Evolutionary conservation across 768 basidiomycete genomes (phyloP), one percentile per base, ranked within the genome.

Genomic region (Imleria badia): DNA sequence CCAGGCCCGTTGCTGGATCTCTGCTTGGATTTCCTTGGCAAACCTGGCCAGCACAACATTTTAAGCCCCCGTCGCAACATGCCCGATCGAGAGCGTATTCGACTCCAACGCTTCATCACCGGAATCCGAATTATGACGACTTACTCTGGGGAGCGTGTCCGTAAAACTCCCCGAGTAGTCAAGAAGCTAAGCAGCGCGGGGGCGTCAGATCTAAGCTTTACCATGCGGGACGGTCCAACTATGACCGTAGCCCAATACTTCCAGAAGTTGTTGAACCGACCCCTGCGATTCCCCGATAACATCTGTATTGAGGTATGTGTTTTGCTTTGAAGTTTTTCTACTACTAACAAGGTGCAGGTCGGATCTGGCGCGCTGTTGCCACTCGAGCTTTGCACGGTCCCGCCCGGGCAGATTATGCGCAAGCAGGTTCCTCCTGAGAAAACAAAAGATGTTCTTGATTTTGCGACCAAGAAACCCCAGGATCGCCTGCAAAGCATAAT

Each of bases 391-490:
- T 91, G 89, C 62, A 68, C 64, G 0, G 84, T 91, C 4, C 75
- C 78, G 0, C 65, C 75, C 0, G 89, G 88, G 0, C 89, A 91
- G 60, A 81, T 89, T 36, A 83, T 87, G 77, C 77, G 82, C 39
- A 88, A 86, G 59, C 83, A 87, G 45, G 74, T 92, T 0, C 87
- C 88, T 0, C 74, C 82, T 0, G 85, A 89, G 41, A 84, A 84
- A 61, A 84, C 84, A 0, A 80, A 77, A 47, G 75, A 78, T 1
- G 78, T 91, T 4, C 75, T 90, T 1, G 76, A 77, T 0, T 91
- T 91, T 56, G 79, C 89, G 0, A 87, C 85, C 1, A 84, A 82
- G 73, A 79, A 67, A 40, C 89, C 89, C 0, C 52, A 60, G 0
- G 82, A 85, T 0, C 80, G 86, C 11, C 75, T 91, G 9, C 65